Evolutionary conservation across 208 protist species (phyloP).

Genomic region (Trichomonas vaginalis): DNA sequence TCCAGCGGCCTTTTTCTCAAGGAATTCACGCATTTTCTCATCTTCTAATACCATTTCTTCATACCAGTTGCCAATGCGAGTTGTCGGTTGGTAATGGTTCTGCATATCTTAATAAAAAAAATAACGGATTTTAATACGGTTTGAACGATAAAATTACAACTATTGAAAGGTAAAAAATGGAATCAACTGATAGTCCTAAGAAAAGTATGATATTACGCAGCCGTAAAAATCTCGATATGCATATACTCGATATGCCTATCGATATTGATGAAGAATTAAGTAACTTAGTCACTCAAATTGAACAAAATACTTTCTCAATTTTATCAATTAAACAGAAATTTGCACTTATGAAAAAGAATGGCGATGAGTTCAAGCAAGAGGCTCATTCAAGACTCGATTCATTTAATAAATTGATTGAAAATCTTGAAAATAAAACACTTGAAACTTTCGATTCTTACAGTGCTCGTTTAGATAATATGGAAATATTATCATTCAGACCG

Average conservation of each 20-base stretch:
- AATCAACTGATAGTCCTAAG: too few species aligned
- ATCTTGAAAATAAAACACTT: not conserved
- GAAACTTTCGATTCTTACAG: not conserved
- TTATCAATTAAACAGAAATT: constrained; percentile 7
- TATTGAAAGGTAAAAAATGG: too few species aligned
- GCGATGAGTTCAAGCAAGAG: not conserved
- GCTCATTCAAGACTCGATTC: not conserved
- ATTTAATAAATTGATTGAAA: not conserved
- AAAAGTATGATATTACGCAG: not conserved
- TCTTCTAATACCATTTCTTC: not conserved
- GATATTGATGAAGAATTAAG: not conserved
- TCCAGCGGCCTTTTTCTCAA: not conserved
- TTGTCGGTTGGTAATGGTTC: not conserved
- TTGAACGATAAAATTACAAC: too few species aligned
- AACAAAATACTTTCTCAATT: not conserved
- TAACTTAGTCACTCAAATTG: not conserved
- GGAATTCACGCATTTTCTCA: constrained; percentile 10
- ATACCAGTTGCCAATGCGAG: not conserved
- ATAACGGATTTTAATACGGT: too few species aligned
- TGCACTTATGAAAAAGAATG: not conserved
- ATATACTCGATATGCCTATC: not conserved
- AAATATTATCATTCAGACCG: not conserved
- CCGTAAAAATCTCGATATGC: not conserved
- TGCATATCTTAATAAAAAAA: not conserved
- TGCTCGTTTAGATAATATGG: not conserved